A percentile compares a stretch with the other conserved stretches of the same genome.
Evolutionary conservation across 306 rosid species (phyloP).

Genomic region (Lagenaria siceraria): DNA sequence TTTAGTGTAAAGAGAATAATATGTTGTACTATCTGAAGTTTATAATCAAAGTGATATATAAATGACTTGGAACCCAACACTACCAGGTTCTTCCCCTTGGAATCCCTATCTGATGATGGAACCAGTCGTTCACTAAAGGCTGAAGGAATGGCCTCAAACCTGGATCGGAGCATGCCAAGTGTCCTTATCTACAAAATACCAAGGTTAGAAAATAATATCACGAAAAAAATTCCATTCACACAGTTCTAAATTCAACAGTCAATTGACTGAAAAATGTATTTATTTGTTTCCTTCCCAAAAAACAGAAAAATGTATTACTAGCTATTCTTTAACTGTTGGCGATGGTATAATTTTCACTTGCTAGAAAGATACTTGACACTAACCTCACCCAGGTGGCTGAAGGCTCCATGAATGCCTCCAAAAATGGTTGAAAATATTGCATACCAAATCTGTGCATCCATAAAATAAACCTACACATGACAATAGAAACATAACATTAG

Average conservation of each 20-base stretch:
- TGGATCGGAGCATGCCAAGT: slow-evolving; percentile 94
- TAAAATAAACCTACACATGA: slow-evolving; percentile 71
- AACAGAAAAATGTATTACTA: background rate
- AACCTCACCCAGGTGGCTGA: slow-evolving; percentile 99
- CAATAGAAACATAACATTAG: slow-evolving; percentile 12
- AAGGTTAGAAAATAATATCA: slow-evolving; percentile 15
- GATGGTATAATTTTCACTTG: background rate
- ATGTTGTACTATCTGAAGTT: background rate
- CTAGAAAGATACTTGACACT: slow-evolving; percentile 19
- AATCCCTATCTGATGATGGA: slow-evolving; percentile 29
- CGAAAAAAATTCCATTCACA: slow-evolving; percentile 5
- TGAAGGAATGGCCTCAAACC: slow-evolving; percentile 64
- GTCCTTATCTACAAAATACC: slow-evolving; percentile 70
- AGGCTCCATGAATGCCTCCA: slow-evolving; percentile 93
- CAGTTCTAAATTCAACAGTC: background rate
- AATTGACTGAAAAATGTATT: background rate
- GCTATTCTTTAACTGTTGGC: background rate
- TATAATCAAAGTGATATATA: background rate
- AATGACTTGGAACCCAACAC: background rate
- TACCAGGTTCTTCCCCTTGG: slow-evolving; percentile 25
- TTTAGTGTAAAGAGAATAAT: background rate
- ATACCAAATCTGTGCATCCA: slow-evolving; percentile 99
- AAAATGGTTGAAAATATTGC: slow-evolving; percentile 82
- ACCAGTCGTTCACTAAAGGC: slow-evolving; percentile 61
- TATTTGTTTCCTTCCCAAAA: background rate